Percentiles rank a stretch among this genome's conserved stretches.
Conservation (phyloP, 768 basidiomycete genomes). For the Mycena polygramma region DNA sequence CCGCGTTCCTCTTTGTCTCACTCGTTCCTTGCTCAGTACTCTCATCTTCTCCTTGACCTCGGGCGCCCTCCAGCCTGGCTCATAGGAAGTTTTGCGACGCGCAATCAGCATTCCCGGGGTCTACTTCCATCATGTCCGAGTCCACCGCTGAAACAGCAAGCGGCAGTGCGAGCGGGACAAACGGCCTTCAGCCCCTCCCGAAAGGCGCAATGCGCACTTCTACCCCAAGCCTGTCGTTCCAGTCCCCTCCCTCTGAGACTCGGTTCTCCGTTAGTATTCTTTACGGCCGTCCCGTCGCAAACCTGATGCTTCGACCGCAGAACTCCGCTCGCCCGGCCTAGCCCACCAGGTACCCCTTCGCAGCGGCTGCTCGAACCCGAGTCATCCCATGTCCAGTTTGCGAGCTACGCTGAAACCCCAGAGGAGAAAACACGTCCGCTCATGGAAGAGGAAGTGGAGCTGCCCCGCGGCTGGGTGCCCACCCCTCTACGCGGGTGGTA, state of each 20-base stretch:
- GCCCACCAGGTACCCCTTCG: slow-evolving; percentile 34
- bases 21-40: background rate
- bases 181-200: slow-evolving; percentile 27
- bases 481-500: slow-evolving; percentile 61
- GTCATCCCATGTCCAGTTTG: slow-evolving; percentile 36
- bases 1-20: slow-evolving; percentile 11
- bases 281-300: too few relatives aligned
- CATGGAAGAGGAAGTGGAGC: slow-evolving; percentile 25
- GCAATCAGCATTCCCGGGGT: background rate
- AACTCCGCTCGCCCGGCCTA: slow-evolving; percentile 3
- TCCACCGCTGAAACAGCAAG: too few relatives aligned
- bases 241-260: slow-evolving; percentile 21
- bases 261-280: slow-evolving; percentile 19
- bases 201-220: slow-evolving; percentile 35
- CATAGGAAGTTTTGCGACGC: slow-evolving; percentile 16
- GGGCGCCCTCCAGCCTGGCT: slow-evolving; percentile 3
- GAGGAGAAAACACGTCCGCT: slow-evolving; percentile 33
- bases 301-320: background rate
- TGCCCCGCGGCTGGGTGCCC: slow-evolving; percentile 53
- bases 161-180: slow-evolving; percentile 1
- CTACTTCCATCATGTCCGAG: too few relatives aligned
- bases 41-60: slow-evolving; percentile 19
- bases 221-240: slow-evolving; percentile 20
- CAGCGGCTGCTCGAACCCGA: slow-evolving; percentile 34
- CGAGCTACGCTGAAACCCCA: slow-evolving; percentile 29